Conservation (phyloP, 2,329 filamentous ascomycete genomes). For the Paecilomyces sp. region DNA sequence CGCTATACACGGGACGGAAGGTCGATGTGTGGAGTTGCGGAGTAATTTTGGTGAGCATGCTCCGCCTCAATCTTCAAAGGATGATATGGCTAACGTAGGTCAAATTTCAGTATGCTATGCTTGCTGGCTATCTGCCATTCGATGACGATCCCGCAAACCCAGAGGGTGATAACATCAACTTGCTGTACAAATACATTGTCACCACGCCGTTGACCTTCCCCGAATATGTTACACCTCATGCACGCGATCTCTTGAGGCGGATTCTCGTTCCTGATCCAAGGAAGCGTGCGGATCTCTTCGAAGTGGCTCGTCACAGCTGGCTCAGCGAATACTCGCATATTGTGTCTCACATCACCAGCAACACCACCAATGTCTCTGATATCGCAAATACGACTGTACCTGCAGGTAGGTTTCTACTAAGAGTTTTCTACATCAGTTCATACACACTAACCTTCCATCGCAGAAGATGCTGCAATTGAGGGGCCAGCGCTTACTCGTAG, state of each 20-base stretch:
- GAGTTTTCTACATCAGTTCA: conserved; percentile 1
- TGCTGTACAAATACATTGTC: conserved; percentile 98
- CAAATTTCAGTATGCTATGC: conserved; percentile 80
- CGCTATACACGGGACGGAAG: conserved; percentile 92
- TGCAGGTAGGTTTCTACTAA: conserved; percentile 38
- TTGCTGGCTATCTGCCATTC: conserved; percentile 94
- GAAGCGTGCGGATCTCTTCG: conserved; percentile 91
- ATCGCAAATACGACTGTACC: conserved; percentile 72
- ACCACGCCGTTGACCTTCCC: conserved; percentile 95
- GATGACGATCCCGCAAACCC: conserved; percentile 98
- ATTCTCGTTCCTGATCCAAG: conserved; percentile 94
- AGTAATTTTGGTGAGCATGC: conserved; percentile 76
- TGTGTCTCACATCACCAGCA: conserved; percentile 94
- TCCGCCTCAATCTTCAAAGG: neutral
- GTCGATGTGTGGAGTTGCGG: conserved; percentile 99
- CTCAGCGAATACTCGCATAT: conserved; percentile 94
- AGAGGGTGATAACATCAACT: conserved; percentile 97
- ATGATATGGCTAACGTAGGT: neutral
- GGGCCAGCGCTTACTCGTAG: conserved; percentile 66
- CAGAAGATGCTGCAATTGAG: conserved; percentile 48
- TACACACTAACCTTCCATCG: neutral
- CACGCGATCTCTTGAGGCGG: conserved; percentile 80
- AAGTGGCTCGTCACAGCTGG: conserved; percentile 97
- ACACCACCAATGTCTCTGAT: conserved; percentile 77
- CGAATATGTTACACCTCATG: conserved; percentile 97